phyloP scores from a whole-genome alignment of 75 land plant genomes.

The Cryptomeria japonica region DNA sequence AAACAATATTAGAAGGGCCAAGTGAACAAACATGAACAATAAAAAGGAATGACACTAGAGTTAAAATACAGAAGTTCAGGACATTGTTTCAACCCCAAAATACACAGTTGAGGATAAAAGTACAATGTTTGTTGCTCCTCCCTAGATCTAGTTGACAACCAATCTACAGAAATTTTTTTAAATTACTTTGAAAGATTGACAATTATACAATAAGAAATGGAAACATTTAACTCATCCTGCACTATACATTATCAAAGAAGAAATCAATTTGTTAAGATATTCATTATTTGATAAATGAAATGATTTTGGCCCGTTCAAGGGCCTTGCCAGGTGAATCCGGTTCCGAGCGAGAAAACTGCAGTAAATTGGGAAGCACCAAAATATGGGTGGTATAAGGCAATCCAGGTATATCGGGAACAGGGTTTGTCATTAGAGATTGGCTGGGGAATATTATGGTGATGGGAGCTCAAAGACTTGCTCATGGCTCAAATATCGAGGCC shows the following conservation, averaged over 20 bases:
- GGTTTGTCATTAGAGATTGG: too few species aligned
- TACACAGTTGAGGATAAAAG: not conserved
- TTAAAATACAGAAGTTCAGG: not conserved
- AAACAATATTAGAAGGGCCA: not conserved
- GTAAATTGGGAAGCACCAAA: too few species aligned
- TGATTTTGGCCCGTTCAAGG: too few species aligned
- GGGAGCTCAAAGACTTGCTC: too few species aligned
- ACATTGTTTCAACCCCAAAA: not conserved
- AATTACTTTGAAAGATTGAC: not conserved
- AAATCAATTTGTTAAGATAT: not conserved
- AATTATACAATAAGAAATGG: not conserved
- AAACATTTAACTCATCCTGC: not conserved
- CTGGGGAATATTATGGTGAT: too few species aligned
- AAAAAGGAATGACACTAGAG: not conserved
- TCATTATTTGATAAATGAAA: not conserved
- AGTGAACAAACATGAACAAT: not conserved
- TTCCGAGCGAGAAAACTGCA: too few species aligned
- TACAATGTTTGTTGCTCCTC: not conserved
- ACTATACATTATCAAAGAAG: not conserved
- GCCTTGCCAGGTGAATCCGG: too few species aligned
- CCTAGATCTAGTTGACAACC: not conserved
- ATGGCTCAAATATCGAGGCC: too few species aligned
- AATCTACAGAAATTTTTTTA: not conserved
- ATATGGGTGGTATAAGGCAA: too few species aligned
- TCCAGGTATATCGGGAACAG: too few species aligned